Base-by-base conservation (phyloP, 306 rosid genomes). In the Styphnolobium japonicum region DNA sequence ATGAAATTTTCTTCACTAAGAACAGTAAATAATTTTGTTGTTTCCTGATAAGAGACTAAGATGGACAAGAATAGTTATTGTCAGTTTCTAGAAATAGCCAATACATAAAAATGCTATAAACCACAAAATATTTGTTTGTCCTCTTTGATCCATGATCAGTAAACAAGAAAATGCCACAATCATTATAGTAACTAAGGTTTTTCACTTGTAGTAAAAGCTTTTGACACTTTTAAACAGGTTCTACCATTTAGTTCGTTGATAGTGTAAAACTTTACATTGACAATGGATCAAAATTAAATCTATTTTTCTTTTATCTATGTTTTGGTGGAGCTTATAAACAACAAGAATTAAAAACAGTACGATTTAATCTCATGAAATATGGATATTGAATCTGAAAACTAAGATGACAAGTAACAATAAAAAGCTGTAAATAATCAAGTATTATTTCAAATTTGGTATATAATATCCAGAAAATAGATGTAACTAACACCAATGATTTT, bases 1-100 rank as follows among this genome's bases (percentile, higher is more conserved):
- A 43, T 10, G 49, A 43, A 43, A 43, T 11, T 43, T 43, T 37
- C 9, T 37, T 8, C 42, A 37, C 3, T 3, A 43, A 43, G 15
- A 11, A 6, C 82, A 88, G 6, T 90, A 5, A 31, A 79, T 63
- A 89, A 88, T 22, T 62, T 60, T 19, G 90, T 12, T 78, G 81
- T 21, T 58, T 58, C 58, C 80, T 66, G 19, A 81, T 12, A 31
- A 72, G 21, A 0, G 8, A 57, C 6, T 10, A 3, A 11, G 37
- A 57, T 25, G 18, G 37, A 7, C 31, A 56, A 25, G 6, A 56
- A 56, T 56, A 23, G 12, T 16, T 55, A 49, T 49, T 12, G 11
- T 57, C 37, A 25, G 3, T 12, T 43, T n/a, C n/a, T n/a, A n/a
- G n/a, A n/a, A 36, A 36, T 49, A 29, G 23, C 29, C 42, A 64